Evolutionary conservation across 345 rosid genomes (phyloP), one percentile per base, ranked within the genome.

Genomic region (Noccaea caerulescens): DNA sequence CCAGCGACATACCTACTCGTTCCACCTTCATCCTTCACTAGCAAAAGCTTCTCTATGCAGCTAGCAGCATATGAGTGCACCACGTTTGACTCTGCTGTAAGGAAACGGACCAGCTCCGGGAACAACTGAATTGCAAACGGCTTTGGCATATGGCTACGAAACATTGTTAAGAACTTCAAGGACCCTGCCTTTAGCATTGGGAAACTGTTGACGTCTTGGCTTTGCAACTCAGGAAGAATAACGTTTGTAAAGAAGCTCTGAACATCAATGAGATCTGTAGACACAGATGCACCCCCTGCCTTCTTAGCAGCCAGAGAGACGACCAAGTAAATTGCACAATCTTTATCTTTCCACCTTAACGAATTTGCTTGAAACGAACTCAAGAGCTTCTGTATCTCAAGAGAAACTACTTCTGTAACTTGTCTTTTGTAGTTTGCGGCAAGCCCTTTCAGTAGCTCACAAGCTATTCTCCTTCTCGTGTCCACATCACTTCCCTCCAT

Each of bases 401-500:
- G 79, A 60, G 99, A 85, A 69, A 90, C 86, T 27, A 84, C 83
- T 52, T 73, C 82, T 3, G 81, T 92, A 36, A 91, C 96, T 50
- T 80, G 88, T 54, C 73, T 69, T 81, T 84, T 89, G 81, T 92
- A 92, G 80, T 92, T 87, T 8, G 92, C 66, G 1, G 93, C 98
- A 72, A 95, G 88, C 30, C 99, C 99, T 75, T 95, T 95, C 20
- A 95, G 89, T 66, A 95, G 77, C 61, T 95, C 99, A 68, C 99
- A 95, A 0, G 98, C 98, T 66, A 95, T 95, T 77, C 99, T 92
- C 80, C 99, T 92, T 76, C 94, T 87, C 4, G 99, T 95, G 33
- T 95, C 99, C 75, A 88, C 81, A 80, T 95, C 99, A 70, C 99
- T 95, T 43, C 99, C 98, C 72, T 95, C 99, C 99, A 95, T 95